These are phyloP conservation scores for Penicillium sp. DNA, from an alignment of 2,329 filamentous ascomycete genomes.

Conservation along the genomic window DNA sequence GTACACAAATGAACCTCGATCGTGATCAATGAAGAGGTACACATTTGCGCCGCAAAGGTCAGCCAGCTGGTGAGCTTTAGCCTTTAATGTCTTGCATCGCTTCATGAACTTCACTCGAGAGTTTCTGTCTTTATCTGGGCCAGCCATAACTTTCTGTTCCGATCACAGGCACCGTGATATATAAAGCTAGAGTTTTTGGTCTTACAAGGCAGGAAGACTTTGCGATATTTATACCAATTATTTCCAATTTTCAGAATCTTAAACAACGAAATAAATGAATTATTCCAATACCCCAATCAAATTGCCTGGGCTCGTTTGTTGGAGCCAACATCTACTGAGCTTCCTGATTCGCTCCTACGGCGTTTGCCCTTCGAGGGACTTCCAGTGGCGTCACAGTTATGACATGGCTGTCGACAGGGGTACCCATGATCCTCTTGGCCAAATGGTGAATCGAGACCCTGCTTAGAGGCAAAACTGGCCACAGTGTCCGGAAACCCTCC, in stretches of 20 bases:
- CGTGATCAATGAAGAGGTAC: background rate
- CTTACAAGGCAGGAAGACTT: background rate
- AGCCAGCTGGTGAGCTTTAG: background rate
- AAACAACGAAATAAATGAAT: background rate
- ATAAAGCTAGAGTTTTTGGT: too few relatives aligned
- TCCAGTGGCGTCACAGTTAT: conserved; percentile 7
- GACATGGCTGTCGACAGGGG: conserved; percentile 8
- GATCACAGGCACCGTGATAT: too few relatives aligned
- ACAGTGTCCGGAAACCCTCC: conserved; percentile 18
- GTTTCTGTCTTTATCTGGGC: background rate
- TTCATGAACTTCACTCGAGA: background rate
- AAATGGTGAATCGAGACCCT: conserved; percentile 14
- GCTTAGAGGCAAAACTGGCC: conserved; percentile 4
- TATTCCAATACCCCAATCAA: background rate
- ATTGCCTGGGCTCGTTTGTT: background rate
- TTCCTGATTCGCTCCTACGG: conserved; percentile 5
- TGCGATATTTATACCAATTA: too few relatives aligned
- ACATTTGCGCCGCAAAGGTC: background rate
- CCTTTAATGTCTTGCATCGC: background rate
- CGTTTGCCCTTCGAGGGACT: background rate
- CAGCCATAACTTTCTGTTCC: background rate
- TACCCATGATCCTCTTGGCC: conserved; percentile 13
- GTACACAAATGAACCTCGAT: background rate
- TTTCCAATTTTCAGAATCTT: background rate
- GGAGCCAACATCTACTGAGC: background rate